These are phyloP conservation scores for Stipa capillata DNA, from an alignment of 176 grass and related monocot genomes.

Conservation along the genomic window DNA sequence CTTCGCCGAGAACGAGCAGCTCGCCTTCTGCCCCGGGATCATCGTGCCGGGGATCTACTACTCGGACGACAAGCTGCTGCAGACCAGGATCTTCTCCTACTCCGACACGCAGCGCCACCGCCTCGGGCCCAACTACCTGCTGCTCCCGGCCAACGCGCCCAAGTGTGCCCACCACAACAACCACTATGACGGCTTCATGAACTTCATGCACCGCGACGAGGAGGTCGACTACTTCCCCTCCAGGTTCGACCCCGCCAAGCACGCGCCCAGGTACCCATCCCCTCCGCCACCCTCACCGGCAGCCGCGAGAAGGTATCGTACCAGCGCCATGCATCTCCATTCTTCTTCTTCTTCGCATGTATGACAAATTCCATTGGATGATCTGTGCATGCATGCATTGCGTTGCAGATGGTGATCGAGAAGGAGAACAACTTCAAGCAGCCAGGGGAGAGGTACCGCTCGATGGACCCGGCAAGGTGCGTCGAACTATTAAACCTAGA, in stretches of 20 bases:
- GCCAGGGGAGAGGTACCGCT: slow-evolving; percentile 88
- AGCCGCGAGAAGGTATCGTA: slow-evolving; percentile 62
- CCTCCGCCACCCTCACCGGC: slow-evolving; percentile 41
- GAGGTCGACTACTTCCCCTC: slow-evolving; percentile 99
- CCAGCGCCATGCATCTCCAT: background rate
- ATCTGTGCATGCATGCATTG: background rate
- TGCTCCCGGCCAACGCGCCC: slow-evolving; percentile 88
- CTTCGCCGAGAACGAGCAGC: slow-evolving; percentile 97
- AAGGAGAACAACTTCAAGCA: slow-evolving; percentile 99
- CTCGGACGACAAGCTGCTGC: slow-evolving; percentile 97
- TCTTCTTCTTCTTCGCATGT: background rate
- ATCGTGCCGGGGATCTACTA: slow-evolving; percentile 90
- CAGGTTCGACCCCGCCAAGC: slow-evolving; percentile 65
- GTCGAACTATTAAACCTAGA: no score
- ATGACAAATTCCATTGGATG: no score
- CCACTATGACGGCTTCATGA: slow-evolving; percentile 91
- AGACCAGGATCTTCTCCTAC: slow-evolving; percentile 98
- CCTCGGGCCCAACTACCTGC: slow-evolving; percentile 82
- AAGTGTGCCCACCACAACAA: slow-evolving; percentile 94
- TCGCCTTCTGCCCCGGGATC: slow-evolving; percentile 77
- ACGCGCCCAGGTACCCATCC: slow-evolving; percentile 79
- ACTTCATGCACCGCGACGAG: slow-evolving; percentile 98
- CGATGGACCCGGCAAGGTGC: slow-evolving; percentile 69
- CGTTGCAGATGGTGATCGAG: slow-evolving; percentile 40
- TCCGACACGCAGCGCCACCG: slow-evolving; percentile 89